Conservation (phyloP, 768 basidiomycete genomes). For the Tricholoma terreum region DNA sequence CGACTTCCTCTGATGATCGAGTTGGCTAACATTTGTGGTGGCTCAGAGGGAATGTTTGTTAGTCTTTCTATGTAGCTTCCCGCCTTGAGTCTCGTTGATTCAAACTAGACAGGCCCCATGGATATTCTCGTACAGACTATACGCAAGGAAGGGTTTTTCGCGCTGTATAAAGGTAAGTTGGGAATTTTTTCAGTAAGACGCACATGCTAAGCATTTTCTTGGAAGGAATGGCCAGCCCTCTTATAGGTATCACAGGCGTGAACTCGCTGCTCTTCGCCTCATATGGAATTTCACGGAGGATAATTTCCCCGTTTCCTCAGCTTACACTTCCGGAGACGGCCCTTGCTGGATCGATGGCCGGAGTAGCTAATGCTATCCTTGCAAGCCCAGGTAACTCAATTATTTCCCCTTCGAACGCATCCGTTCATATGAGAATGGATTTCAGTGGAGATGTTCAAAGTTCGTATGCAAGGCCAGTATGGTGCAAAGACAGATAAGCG, state of each 20-base stretch:
- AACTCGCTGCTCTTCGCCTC: conserved; percentile 94
- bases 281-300: conserved; percentile 74
- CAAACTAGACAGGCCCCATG: conserved; percentile 81
- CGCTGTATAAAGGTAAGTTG: conserved; percentile 84
- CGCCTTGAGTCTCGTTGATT: background rate
- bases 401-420: background rate
- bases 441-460: conserved; percentile 96
- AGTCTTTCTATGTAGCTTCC: conserved; percentile 27
- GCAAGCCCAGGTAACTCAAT: conserved; percentile 74
- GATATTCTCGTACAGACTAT: conserved; percentile 84
- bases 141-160: conserved; percentile 87
- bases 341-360: conserved; percentile 87
- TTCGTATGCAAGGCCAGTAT: conserved; percentile 96
- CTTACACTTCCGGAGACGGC: conserved; percentile 79
- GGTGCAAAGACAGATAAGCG: conserved; percentile 77
- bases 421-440: background rate
- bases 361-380: conserved; percentile 84
- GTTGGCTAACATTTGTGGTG: conserved; percentile 5
- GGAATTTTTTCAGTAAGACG: background rate
- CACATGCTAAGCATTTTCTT: background rate
- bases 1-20: conserved; percentile 3
- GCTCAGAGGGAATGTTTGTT: conserved; percentile 85
- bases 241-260: conserved; percentile 91
- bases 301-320: conserved; percentile 87
- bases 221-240: conserved; percentile 84